These are phyloP conservation scores for Suillus placidus DNA, from an alignment of 768 basidiomycete species.

Conservation along the genomic window DNA sequence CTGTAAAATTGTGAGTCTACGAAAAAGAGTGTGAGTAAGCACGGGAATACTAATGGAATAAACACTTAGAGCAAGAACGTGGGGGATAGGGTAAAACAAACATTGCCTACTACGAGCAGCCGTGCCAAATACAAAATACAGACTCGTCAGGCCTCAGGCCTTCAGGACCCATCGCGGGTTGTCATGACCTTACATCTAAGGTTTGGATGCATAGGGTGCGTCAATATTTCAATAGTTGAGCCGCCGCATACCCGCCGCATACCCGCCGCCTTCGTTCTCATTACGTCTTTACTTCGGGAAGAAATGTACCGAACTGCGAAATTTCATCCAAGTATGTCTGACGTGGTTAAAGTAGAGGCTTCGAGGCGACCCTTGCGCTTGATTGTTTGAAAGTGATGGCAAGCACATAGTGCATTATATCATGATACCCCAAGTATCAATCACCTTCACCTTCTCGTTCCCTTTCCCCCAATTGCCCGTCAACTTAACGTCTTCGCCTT, in stretches of 20 bases:
- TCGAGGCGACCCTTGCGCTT: slow-evolving; percentile 2
- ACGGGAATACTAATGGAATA: not conserved
- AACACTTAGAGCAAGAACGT: not conserved
- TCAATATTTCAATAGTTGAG: slow-evolving; percentile 5
- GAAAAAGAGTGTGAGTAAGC: not conserved
- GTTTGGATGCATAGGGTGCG: not conserved
- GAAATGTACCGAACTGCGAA: slow-evolving; percentile 1
- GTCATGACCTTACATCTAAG: slow-evolving; percentile 1
- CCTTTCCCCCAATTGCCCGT: not conserved
- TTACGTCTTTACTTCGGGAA: slow-evolving; percentile 11
- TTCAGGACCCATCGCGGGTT: not conserved
- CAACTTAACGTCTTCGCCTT: slow-evolving; percentile 14
- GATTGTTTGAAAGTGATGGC: slow-evolving; percentile 7
- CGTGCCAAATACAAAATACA: not conserved
- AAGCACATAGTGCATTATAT: slow-evolving; percentile 2
- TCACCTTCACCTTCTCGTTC: not conserved
- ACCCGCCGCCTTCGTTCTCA: slow-evolving; percentile 7
- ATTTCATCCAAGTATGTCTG: slow-evolving; percentile 8
- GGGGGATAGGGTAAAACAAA: not conserved
- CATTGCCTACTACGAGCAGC: not conserved
- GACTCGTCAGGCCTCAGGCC: not conserved
- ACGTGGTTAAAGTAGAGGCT: not conserved
- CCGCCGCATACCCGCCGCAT: too few relatives aligned
- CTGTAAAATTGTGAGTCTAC: not conserved
- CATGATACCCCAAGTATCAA: not conserved